Conservation (phyloP, 305 asterid genomes). For the Fraxinus dipetala region DNA sequence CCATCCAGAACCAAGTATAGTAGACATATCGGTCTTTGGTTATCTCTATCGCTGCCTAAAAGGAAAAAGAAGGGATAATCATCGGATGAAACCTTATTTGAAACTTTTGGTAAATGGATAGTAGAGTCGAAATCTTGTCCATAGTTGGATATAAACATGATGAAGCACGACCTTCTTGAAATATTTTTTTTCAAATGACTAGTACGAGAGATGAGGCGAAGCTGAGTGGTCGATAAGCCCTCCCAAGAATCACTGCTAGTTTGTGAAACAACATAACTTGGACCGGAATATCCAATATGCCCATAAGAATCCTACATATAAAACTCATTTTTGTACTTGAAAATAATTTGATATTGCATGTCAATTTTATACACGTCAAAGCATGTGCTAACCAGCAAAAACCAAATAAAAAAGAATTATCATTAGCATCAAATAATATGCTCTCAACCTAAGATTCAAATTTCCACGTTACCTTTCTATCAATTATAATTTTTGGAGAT, state of each 20-base stretch:
- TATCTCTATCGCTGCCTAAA: background rate
- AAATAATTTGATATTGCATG: background rate
- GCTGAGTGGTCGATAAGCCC: background rate
- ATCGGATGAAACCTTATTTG: background rate
- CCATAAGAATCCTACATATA: background rate
- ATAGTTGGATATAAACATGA: background rate
- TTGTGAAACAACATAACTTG: background rate
- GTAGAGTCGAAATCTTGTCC: background rate
- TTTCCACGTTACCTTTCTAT: background rate
- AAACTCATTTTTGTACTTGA: background rate
- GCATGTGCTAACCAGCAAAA: constrained; percentile 1
- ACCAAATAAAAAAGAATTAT: background rate
- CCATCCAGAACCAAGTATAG: background rate
- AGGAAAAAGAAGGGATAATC: background rate
- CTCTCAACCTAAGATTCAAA: background rate
- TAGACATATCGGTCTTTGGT: background rate
- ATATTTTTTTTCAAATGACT: background rate
- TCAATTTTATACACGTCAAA: background rate
- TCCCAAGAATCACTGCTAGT: background rate
- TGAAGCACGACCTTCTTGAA: background rate
- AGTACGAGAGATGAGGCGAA: background rate
- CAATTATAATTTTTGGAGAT: background rate
- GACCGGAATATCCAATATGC: constrained; percentile 9
- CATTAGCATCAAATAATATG: background rate
- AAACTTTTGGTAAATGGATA: background rate